phyloP scores from a whole-genome alignment of 768 basidiomycete species.

The Rhodotorula kratochvilovae region DNA sequence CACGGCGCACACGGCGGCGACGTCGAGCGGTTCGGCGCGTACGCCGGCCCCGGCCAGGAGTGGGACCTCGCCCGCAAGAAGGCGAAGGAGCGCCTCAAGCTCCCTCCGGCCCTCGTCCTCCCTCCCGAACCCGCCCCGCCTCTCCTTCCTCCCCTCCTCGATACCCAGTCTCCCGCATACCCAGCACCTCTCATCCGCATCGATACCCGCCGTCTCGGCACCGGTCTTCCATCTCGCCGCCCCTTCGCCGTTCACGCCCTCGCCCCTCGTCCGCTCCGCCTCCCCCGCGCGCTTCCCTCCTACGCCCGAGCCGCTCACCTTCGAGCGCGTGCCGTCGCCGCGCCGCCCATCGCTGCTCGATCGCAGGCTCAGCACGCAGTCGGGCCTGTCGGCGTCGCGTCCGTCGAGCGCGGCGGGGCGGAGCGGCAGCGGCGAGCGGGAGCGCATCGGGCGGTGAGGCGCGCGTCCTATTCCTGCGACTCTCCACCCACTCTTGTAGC shows the following conservation, averaged over 20 bases:
- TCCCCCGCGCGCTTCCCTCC: background rate
- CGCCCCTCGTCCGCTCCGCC: background rate
- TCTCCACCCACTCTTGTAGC: background rate
- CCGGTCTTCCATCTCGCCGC: background rate
- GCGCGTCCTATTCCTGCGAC: background rate
- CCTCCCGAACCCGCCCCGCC: background rate
- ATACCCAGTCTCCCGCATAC: background rate
- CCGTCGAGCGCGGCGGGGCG: background rate
- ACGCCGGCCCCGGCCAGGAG: conserved; percentile 26
- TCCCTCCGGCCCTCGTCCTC: background rate
- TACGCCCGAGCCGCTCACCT: conserved; percentile 12
- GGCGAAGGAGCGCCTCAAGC: conserved; percentile 4
- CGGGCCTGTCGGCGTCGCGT: conserved; percentile 16
- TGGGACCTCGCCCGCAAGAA: conserved; percentile 36
- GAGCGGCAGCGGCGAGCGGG: background rate
- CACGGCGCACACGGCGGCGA: background rate
- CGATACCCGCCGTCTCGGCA: background rate
- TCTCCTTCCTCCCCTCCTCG: conserved; percentile 3
- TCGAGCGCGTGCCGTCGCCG: conserved; percentile 21
- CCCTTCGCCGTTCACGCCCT: background rate
- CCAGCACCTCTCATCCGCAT: background rate
- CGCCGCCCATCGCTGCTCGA: background rate
- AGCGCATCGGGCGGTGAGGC: background rate
- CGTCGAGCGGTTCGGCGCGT: conserved; percentile 1
- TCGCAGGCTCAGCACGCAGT: conserved; percentile 16